Conservation (phyloP, 305 asterid genomes). For the Solanum chacoense region DNA sequence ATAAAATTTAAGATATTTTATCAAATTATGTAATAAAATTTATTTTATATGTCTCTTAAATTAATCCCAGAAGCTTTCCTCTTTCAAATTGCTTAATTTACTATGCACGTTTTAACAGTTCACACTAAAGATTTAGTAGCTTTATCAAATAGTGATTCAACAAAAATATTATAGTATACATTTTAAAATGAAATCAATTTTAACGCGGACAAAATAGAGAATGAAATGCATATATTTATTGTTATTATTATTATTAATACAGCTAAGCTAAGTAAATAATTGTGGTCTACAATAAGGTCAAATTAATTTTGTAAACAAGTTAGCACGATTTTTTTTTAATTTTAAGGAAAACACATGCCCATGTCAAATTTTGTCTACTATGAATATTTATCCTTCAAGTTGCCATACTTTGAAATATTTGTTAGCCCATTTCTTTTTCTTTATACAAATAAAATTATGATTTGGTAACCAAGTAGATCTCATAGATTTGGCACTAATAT, state of each 20-base stretch:
- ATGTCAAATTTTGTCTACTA: background rate
- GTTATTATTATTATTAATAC: background rate
- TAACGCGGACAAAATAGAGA: background rate
- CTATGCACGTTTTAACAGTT: background rate
- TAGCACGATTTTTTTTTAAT: background rate
- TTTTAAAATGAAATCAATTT: too few species aligned
- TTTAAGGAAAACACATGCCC: background rate
- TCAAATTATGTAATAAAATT: too few species aligned
- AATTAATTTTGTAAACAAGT: background rate
- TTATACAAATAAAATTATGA: background rate
- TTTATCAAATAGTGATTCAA: background rate
- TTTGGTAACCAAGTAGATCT: background rate
- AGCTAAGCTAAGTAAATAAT: background rate
- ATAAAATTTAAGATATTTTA: background rate
- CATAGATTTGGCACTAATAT: background rate
- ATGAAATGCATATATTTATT: background rate
- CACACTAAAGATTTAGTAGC: background rate
- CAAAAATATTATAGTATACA: background rate
- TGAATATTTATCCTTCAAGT: background rate
- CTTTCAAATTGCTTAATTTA: background rate
- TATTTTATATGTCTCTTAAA: background rate
- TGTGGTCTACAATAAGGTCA: background rate
- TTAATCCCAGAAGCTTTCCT: background rate
- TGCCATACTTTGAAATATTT: background rate
- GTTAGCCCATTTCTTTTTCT: background rate